These are phyloP conservation scores for Aspergillus neoniger DNA, from an alignment of 2,329 filamentous ascomycete genomes.

Conservation along the genomic window DNA sequence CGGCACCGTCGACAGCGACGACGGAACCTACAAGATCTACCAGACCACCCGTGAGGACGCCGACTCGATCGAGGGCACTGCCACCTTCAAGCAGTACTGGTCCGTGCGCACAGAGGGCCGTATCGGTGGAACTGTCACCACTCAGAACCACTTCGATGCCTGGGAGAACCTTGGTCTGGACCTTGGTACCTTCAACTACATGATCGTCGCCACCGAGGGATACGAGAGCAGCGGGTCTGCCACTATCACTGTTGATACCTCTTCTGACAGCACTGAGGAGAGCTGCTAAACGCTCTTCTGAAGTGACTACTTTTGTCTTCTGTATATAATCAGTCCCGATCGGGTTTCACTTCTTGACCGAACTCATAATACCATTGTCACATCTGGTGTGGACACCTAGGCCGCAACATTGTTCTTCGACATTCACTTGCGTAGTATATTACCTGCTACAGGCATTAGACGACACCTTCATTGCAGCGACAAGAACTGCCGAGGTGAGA, in stretches of 20 bases:
- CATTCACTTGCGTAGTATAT: too few relatives aligned
- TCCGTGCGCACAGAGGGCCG: constrained; percentile 43
- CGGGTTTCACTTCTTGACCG: background rate
- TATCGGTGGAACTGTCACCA: constrained; percentile 39
- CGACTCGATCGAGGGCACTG: constrained; percentile 44
- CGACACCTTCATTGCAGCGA: too few relatives aligned
- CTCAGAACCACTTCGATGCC: constrained; percentile 40
- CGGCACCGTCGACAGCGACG: constrained; percentile 43
- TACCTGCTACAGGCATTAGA: too few relatives aligned
- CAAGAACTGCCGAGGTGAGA: too few relatives aligned
- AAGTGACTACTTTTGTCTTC: background rate
- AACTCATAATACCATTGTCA: background rate
- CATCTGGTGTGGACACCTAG: too few relatives aligned
- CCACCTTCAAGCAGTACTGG: constrained; percentile 49
- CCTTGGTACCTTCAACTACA: constrained; percentile 39
- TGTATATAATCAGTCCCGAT: background rate
- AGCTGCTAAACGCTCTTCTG: background rate
- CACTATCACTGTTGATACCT: constrained; percentile 34
- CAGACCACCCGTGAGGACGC: constrained; percentile 38
- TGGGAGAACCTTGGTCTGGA: constrained; percentile 36
- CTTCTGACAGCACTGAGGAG: background rate
- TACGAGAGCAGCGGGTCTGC: constrained; percentile 45
- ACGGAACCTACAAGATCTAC: constrained; percentile 44
- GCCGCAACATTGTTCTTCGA: background rate
- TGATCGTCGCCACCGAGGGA: constrained; percentile 47